These are phyloP conservation scores for Aphanomyces euteiches DNA, from an alignment of 352 stramenopile genomes.

Conservation along the genomic window DNA sequence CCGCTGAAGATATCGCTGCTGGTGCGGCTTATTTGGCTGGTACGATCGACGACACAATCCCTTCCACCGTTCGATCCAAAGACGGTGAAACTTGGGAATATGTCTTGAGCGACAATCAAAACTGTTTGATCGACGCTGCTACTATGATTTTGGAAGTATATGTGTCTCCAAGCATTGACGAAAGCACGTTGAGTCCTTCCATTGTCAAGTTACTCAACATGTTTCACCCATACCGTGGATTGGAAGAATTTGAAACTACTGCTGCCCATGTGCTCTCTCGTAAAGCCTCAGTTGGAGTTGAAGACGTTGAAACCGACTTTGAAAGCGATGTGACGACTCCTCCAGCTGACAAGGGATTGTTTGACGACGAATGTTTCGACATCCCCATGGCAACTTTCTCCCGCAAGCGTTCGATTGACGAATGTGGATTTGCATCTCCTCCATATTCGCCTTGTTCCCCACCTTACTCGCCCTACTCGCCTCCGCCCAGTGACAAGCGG, in stretches of 20 bases:
- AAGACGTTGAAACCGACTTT: slow-evolving; percentile 25
- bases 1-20: slow-evolving; percentile 64
- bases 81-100: slow-evolving; percentile 67
- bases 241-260: slow-evolving; percentile 26
- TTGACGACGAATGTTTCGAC: slow-evolving; percentile 18
- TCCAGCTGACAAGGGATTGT: slow-evolving; percentile 12
- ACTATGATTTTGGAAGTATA: slow-evolving; percentile 28
- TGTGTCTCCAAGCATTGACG: slow-evolving; percentile 22
- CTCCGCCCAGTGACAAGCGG: slow-evolving; percentile 10
- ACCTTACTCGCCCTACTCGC: slow-evolving; percentile 18
- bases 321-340: slow-evolving; percentile 23
- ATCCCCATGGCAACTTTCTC: not conserved
- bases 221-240: slow-evolving; percentile 23
- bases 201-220: slow-evolving; percentile 29
- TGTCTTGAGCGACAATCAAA: slow-evolving; percentile 38
- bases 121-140: slow-evolving; percentile 24
- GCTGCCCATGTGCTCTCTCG: not conserved
- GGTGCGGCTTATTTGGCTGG: slow-evolving; percentile 80
- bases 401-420: slow-evolving; percentile 14
- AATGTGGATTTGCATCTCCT: slow-evolving; percentile 10
- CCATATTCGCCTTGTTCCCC: not conserved
- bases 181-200: slow-evolving; percentile 26
- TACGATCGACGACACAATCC: slow-evolving; percentile 78
- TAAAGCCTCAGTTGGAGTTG: not conserved
- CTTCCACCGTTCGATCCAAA: slow-evolving; percentile 49